Evolutionary conservation across 306 rosid species (phyloP).

Genomic region (Cyamopsis tetragonoloba): DNA sequence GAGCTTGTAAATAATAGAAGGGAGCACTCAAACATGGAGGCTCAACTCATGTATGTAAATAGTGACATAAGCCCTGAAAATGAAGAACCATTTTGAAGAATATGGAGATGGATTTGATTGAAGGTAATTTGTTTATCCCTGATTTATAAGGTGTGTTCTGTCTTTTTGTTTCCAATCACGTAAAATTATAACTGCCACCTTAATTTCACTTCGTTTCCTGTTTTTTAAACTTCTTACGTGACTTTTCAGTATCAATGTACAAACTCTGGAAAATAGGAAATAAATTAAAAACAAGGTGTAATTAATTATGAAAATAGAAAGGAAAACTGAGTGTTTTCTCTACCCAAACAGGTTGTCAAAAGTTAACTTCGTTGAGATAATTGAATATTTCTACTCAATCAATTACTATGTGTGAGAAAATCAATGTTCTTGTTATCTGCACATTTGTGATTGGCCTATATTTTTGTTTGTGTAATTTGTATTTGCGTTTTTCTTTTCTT

Average conservation of each 20-base stretch:
- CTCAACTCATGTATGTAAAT: constrained; percentile 83
- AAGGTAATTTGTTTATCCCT: constrained; percentile 43
- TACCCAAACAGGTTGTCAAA: no score
- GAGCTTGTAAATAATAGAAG: constrained; percentile 78
- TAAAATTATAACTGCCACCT: no score
- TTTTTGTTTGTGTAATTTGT: not conserved
- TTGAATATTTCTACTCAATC: not conserved
- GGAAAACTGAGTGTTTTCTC: no score
- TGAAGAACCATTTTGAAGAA: constrained; percentile 74
- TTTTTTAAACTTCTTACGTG: no score
- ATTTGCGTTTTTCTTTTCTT: not conserved
- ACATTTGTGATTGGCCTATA: not conserved
- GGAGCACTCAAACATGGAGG: constrained; percentile 62
- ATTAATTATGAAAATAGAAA: no score
- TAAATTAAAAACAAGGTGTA: no score
- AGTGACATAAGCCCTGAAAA: constrained; percentile 54
- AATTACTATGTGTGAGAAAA: no score
- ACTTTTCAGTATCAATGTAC: no score
- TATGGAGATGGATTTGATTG: constrained; percentile 43
- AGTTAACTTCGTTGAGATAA: not conserved
- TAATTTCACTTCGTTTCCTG: no score
- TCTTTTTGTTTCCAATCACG: no score
- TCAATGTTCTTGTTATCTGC: not conserved
- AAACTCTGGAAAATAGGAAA: no score
- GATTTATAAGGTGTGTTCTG: no score